Evolutionary conservation across 2,329 filamentous ascomycete species (phyloP), one percentile per base, ranked within the genome.

Genomic region (Aureobasidium lini): DNA sequence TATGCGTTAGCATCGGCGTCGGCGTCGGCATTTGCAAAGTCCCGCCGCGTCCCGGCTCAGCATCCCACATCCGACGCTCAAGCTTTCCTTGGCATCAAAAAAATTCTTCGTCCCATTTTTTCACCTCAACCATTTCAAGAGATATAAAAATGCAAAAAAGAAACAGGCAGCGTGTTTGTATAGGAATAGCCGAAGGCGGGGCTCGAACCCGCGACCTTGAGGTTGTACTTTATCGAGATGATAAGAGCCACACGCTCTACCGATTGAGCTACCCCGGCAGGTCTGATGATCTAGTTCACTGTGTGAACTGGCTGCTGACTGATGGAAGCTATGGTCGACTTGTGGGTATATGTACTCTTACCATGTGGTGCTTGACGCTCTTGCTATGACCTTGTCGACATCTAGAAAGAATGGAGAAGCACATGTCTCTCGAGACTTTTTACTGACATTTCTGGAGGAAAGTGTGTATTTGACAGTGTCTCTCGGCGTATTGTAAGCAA

Each of bases 201-300:
- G 43, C 43, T 46, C 43, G 43, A 46, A 46, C 43, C 43, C 43
- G 28, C 18, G 42, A 5, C 7, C 23, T 23, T 23, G 23, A 23
- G 23, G 23, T 23, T 23, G 23, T 2, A 23, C 23, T 23, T 23
- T 23, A 23, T 23, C 23, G 2, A 23, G n/a, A 28, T 64, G 56
- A 64, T 76, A 76, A 75, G 74, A 75, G 74, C 73, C 74, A 72
- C 71, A 74, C 72, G 73, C 72, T 74, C 72, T 76, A 70, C 70
- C 73, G 73, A 76, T 76, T 76, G 74, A 76, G 74, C 73, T 76
- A 76, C 70, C 73, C 74, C 68, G 73, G 73, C 73, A 61, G 46
- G 47, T 42, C 36, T 50, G 48, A 52, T 16, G 39, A 42, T 29
- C 46, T 7, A 49, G 31, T 31, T 15, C 46, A 49, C 46, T 49